Evolutionary conservation across 352 stramenopile species (phyloP), one percentile per base, ranked within the genome.

Genomic region (Peronospora belbahrii): DNA sequence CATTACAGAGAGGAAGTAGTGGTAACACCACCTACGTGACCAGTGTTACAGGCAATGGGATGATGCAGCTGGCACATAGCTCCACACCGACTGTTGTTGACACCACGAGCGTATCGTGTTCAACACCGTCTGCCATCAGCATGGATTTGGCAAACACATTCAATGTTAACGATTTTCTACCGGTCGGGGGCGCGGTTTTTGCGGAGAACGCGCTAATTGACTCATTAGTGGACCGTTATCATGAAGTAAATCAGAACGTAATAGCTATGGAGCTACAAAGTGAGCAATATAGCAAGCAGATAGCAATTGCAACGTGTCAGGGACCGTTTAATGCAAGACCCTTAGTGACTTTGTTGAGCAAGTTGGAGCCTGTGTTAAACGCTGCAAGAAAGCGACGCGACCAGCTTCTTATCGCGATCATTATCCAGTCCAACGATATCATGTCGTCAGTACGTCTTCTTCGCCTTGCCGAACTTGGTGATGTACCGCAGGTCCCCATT

Each of bases 401-500:
- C 20, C 53, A 65, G 18, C 19, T 75, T 10, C 37, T 88, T 4
- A 61, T 85, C 3, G 57, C 70, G 2, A 58, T 82, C 6, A 54
- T 90, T 19, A 62, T 85, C 20, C 66, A 85, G 51, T 86, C 74
- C 0, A 37, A 47, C 22, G 39, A 62, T 2, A 69, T 88, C 28
- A 77, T 90, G 40, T 14, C 34, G 19, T 62, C 73, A 41, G 72
- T 90, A 10, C 75, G 74, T 41, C 36, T 52, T 30, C 30, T 90
- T 11, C 74, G 67, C 6, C 36, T 85, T 36, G 43, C 63, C 24
- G 48, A 76, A 32, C 68, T 90, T 0, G 60, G 57, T 8, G 67
- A 90, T 49, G 82, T 90, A 5, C 59, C 73, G 2, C 69, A 84
- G 22, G 74, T 90, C 3, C 51, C 62, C 10, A 59, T 48, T 9